Base-by-base conservation (phyloP, 2,329 filamentous ascomycete species). In the Scleromitrula shiraiana region DNA sequence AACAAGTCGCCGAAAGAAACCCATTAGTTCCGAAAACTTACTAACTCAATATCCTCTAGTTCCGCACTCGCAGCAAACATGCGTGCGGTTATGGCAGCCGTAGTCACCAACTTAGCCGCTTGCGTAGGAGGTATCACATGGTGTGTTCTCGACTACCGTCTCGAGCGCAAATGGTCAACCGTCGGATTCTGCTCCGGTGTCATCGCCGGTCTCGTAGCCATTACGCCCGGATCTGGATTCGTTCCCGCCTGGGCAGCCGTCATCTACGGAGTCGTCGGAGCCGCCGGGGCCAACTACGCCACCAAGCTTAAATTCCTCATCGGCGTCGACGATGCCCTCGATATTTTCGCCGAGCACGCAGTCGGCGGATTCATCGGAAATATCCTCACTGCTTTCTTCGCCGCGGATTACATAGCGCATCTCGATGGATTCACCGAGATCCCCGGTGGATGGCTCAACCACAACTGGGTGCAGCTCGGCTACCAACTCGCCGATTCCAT, bases 181-280 rank as follows among this genome's bases (percentile, higher is more conserved):
- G 88, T 95, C 22, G 89, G 89, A 2, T 95, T 95, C 74, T 95
- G 89, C 70, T 93, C 86, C 0, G 89, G 89, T 53, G 85, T 94
- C 20, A 84, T 95, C 59, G 85, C 88, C 27, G 89, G 89, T 17
- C 75, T 95, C 17, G 88, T 95, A 5, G 83, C 83, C 50, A 94
- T 95, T 56, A 95, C 89, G 7, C 89, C 89, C 6, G 89, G 85
- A 26, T 93, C 88, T 49, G 89, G 77, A 48, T 94, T 78, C 63
- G 88, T 95, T 12, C 87, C 88, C 8, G 77, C 85, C 1, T 95
- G 88, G 88, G 77, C 88, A 3, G 85, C 88, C 2, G 79, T 94
- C 23, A 70, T 91, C 46, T 93, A 84, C 59, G 88, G 88, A 54
- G 70, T 88, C 19, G 72, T 86, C 14, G 88, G 87, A 41, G 88